Evolutionary conservation across 202 grass and related monocot species (phyloP).

Genomic region (Hordeum pubiflorum): DNA sequence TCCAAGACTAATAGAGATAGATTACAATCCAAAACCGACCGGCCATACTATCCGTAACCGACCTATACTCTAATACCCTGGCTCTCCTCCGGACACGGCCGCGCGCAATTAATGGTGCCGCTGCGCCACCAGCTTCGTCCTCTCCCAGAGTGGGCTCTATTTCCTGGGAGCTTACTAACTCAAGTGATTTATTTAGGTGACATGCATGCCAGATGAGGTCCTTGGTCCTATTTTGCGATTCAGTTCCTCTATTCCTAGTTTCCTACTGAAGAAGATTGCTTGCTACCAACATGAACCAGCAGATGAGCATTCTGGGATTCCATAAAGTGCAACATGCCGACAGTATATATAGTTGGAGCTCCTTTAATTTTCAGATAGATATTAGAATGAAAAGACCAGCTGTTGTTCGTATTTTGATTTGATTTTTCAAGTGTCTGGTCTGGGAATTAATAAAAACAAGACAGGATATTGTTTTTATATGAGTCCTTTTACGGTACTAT

Average conservation of each 20-base stretch:
- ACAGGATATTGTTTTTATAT: no score
- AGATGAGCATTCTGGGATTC: conserved; percentile 43
- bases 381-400: conserved; percentile 57
- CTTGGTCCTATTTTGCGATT: neutral
- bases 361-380: conserved; percentile 57
- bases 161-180: no score
- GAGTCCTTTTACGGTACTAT: no score
- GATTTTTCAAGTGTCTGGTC: conserved; percentile 61
- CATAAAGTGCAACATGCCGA: conserved; percentile 69
- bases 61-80: no score
- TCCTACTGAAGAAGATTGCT: conserved; percentile 13
- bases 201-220: neutral
- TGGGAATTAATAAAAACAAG: neutral
- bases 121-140: no score
- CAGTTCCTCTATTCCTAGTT: neutral
- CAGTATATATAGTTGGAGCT: conserved; percentile 63
- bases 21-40: no score
- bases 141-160: no score
- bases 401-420: conserved; percentile 93
- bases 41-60: no score
- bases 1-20: no score
- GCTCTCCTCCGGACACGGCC: no score
- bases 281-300: conserved; percentile 36
- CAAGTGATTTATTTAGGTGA: no score
- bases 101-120: no score